A percentile compares a stretch with the other conserved stretches of the same genome.
phyloP scores from a whole-genome alignment of 768 basidiomycete species.

The Suillus brevipes region DNA sequence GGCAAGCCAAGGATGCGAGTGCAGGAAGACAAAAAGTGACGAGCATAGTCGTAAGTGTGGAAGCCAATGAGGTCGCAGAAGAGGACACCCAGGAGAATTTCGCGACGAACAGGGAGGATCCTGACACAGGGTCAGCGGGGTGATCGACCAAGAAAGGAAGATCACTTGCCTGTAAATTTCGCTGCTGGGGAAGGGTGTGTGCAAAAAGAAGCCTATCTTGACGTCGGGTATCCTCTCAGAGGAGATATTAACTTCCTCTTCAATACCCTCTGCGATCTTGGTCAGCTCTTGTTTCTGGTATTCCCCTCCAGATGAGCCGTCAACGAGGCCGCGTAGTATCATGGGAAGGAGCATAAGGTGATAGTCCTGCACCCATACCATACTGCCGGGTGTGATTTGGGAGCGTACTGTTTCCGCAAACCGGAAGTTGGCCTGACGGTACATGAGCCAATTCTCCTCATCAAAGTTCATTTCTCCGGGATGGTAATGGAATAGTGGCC shows the following conservation, averaged over 20 bases:
- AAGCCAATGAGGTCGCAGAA: conserved; percentile 98
- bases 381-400: conserved; percentile 80
- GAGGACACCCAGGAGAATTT: conserved; percentile 94
- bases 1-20: conserved; percentile 93
- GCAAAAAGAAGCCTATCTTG: conserved; percentile 98
- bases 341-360: conserved; percentile 97
- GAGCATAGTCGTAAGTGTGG: conserved; percentile 99
- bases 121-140: conserved; percentile 40
- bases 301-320: conserved; percentile 61
- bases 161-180: conserved; percentile 90
- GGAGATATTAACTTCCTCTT: conserved; percentile 41
- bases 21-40: conserved; percentile 98
- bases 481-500: conserved; percentile 99
- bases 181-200: conserved; percentile 96
- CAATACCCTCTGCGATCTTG: conserved; percentile 72
- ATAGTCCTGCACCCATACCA: conserved; percentile 99
- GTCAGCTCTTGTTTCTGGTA: conserved; percentile 61
- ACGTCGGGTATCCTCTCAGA: conserved; percentile 56
- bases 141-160: conserved; percentile 12
- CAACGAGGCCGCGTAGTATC: conserved; percentile 87
- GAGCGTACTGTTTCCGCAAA: conserved; percentile 88
- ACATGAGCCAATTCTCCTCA: conserved; percentile 97
- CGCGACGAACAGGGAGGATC: conserved; percentile 93
- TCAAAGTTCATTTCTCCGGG: conserved; percentile 99
- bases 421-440: conserved; percentile 92